A percentile compares a stretch with the other conserved stretches of the same genome.
phyloP scores from a whole-genome alignment of 305 asterid genomes.

The Fraxinus velutina region DNA sequence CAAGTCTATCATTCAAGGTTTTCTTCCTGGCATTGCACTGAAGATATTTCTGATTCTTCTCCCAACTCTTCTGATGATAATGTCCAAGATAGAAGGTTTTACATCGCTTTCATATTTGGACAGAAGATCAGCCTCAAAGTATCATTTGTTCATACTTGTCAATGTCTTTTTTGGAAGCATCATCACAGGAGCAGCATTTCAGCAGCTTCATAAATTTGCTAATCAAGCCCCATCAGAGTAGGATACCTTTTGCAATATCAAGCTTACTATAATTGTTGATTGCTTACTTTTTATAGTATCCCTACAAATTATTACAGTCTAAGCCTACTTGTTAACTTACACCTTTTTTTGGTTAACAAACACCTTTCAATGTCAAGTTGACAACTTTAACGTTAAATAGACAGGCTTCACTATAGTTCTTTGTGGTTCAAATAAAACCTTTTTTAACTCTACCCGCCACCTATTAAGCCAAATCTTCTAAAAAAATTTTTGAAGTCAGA shows the following conservation, averaged over 20 bases:
- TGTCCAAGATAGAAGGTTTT: slow-evolving; percentile 85
- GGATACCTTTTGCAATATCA: slow-evolving; percentile 12
- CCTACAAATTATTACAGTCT: neutral
- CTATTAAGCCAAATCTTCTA: neutral
- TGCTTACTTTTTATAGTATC: neutral
- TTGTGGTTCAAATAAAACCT: neutral
- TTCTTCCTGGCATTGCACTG: slow-evolving; percentile 90
- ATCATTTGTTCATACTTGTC: slow-evolving; percentile 72
- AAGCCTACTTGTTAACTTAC: neutral
- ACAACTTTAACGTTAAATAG: neutral
- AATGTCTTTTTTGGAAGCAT: slow-evolving; percentile 91
- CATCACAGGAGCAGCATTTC: slow-evolving; percentile 83
- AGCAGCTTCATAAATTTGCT: slow-evolving; percentile 74
- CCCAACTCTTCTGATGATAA: slow-evolving; percentile 70
- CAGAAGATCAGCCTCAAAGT: slow-evolving; percentile 75
- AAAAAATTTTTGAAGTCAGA: neutral
- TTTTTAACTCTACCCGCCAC: neutral
- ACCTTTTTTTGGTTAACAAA: neutral
- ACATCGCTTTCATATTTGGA: slow-evolving; percentile 74
- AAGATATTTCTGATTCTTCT: slow-evolving; percentile 72
- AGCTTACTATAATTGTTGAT: neutral
- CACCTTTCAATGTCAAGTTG: neutral
- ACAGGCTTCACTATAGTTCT: neutral
- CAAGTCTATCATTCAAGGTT: slow-evolving; percentile 80
- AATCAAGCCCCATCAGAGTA: slow-evolving; percentile 82